Evolutionary conservation across 352 stramenopile species (phyloP).

Genomic region (Globisporangium splendens): DNA sequence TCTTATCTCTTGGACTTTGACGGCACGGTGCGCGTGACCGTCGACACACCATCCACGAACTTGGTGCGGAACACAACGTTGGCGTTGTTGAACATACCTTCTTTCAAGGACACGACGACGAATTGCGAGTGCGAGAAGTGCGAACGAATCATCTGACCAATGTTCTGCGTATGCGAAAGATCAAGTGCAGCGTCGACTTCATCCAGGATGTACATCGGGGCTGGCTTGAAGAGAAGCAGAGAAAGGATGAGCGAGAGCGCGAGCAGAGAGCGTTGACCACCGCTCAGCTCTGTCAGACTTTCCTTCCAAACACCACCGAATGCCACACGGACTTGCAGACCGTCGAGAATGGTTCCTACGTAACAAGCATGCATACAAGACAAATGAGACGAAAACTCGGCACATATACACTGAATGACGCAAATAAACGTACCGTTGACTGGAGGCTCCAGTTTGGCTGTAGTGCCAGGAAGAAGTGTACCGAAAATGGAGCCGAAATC

Average conservation of each 20-base stretch:
- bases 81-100: slow-evolving; percentile 99
- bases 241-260: slow-evolving; percentile 98
- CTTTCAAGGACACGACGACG: slow-evolving; percentile 99
- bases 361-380: slow-evolving; percentile 6
- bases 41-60: slow-evolving; percentile 99
- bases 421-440: slow-evolving; percentile 59
- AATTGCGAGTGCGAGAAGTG: slow-evolving; percentile 99
- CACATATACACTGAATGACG: background rate
- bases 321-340: slow-evolving; percentile 98
- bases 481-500: slow-evolving; percentile 99
- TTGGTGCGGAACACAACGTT: slow-evolving; percentile 99
- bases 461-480: slow-evolving; percentile 96
- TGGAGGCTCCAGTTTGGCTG: slow-evolving; percentile 97
- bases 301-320: slow-evolving; percentile 99
- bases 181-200: slow-evolving; percentile 99
- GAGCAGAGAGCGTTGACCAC: slow-evolving; percentile 98
- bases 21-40: slow-evolving; percentile 93
- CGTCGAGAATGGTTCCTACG: slow-evolving; percentile 83
- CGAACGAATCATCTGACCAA: slow-evolving; percentile 99
- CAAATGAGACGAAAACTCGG: background rate
- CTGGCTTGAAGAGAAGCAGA: slow-evolving; percentile 98
- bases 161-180: slow-evolving; percentile 99
- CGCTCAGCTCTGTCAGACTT: slow-evolving; percentile 98
- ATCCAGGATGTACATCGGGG: slow-evolving; percentile 99
- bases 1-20: slow-evolving; percentile 50